These are phyloP conservation scores for Colletotrichum limetticola DNA, from an alignment of 2,329 filamentous ascomycete genomes.

Conservation along the genomic window DNA sequence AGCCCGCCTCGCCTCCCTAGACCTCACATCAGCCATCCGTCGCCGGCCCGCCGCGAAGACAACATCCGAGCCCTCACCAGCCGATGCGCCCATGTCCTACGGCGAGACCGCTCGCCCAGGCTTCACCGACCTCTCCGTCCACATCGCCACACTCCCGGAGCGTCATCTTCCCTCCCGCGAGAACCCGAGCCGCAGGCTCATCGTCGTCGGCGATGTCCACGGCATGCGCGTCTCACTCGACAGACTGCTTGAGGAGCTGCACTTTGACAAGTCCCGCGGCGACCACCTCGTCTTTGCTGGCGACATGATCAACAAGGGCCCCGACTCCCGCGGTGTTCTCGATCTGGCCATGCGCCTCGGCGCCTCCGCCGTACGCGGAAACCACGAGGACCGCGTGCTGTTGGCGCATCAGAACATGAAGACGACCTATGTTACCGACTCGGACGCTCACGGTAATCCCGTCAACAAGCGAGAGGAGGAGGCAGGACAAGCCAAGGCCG, in stretches of 20 bases:
- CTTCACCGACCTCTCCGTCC: constrained; percentile 42
- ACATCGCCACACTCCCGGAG: constrained; percentile 41
- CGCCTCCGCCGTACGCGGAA: constrained; percentile 88
- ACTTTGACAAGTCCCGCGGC: constrained; percentile 61
- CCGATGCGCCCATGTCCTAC: constrained; percentile 52
- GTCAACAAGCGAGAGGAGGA: constrained; percentile 42
- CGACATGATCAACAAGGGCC: constrained; percentile 87
- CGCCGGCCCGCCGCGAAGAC: constrained; percentile 28
- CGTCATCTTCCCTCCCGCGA: constrained; percentile 45
- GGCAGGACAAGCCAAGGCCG: background rate
- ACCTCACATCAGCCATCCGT: constrained; percentile 19
- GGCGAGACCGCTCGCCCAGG: constrained; percentile 51
- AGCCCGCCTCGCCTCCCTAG: constrained; percentile 44
- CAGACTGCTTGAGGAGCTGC: constrained; percentile 73
- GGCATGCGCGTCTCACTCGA: constrained; percentile 79
- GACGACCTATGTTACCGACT: constrained; percentile 42
- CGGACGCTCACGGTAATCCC: constrained; percentile 35
- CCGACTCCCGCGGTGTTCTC: constrained; percentile 82
- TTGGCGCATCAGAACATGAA: constrained; percentile 63
- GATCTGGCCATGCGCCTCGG: constrained; percentile 77
- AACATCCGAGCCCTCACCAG: constrained; percentile 26
- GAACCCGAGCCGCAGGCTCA: constrained; percentile 66
- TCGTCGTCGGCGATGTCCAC: constrained; percentile 93
- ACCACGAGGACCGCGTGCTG: constrained; percentile 91
- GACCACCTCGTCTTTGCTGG: constrained; percentile 84